Conservation (phyloP, 2,329 filamentous ascomycete genomes). For the Aspergillus aculeatus region DNA sequence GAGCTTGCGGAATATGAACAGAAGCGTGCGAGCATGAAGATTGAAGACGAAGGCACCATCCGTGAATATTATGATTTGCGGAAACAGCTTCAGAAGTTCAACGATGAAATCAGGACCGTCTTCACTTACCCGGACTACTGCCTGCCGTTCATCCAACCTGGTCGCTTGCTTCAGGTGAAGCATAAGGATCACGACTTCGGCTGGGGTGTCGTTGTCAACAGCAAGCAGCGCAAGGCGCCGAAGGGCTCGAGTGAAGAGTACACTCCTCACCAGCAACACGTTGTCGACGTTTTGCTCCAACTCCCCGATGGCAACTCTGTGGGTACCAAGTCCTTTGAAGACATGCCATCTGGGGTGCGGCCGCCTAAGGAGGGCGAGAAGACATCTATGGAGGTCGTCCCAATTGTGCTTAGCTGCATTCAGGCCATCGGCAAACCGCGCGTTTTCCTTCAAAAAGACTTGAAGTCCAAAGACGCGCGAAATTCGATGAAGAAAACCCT, state of each 20-base stretch:
- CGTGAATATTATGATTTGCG: constrained; percentile 92
- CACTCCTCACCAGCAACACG: constrained; percentile 71
- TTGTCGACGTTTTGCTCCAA: constrained; percentile 77
- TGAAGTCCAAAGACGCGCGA: constrained; percentile 66
- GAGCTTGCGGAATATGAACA: constrained; percentile 76
- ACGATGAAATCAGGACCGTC: constrained; percentile 84
- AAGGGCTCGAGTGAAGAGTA: constrained; percentile 68
- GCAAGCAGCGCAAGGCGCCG: constrained; percentile 61
- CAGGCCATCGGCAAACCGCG: constrained; percentile 81
- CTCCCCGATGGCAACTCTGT: constrained; percentile 55
- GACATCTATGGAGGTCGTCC: constrained; percentile 76
- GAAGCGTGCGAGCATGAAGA: constrained; percentile 69
- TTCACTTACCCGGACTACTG: constrained; percentile 90
- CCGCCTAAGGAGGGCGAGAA: constrained; percentile 64
- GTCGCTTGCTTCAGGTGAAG: constrained; percentile 84
- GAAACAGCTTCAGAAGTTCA: constrained; percentile 78
- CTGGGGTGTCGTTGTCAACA: constrained; percentile 87
- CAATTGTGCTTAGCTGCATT: constrained; percentile 81
- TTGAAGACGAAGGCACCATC: constrained; percentile 82
- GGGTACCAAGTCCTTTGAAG: constrained; percentile 59
- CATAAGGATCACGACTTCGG: constrained; percentile 80
- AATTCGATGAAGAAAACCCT: constrained; percentile 67
- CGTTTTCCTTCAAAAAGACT: constrained; percentile 76
- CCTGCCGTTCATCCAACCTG: constrained; percentile 77
- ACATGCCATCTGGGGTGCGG: constrained; percentile 62